Conservation (phyloP, 1,284 basidiomycete genomes). For the Tetrapyrgos nigripes region DNA sequence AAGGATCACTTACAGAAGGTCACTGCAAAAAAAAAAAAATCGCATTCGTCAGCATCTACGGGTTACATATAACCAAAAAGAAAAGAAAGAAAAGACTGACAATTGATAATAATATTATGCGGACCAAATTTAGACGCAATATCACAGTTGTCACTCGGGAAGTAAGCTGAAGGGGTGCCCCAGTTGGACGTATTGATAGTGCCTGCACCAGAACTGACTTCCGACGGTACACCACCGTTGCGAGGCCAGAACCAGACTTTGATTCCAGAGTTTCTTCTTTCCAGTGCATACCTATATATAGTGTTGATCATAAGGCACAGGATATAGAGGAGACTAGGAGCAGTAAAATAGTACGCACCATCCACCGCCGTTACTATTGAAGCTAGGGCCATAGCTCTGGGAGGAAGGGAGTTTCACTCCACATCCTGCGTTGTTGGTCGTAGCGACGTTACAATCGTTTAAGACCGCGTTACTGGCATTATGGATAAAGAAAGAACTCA, state of each 20-base stretch:
- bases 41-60: not conserved
- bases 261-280: conserved; percentile 54
- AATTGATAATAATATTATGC: conserved; percentile 68
- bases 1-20: conserved; percentile 42
- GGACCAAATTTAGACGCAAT: conserved; percentile 57
- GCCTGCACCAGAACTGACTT: conserved; percentile 46
- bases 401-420: conserved; percentile 55
- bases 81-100: conserved; percentile 46
- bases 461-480: conserved; percentile 38
- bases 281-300: conserved; percentile 53
- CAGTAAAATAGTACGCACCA: not conserved
- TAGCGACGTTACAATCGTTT: conserved; percentile 62
- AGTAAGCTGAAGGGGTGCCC: conserved; percentile 62
- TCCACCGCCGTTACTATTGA: conserved; percentile 59
- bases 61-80: not conserved
- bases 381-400: conserved; percentile 62
- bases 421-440: conserved; percentile 67
- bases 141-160: conserved; percentile 59
- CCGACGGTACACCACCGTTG: conserved; percentile 48
- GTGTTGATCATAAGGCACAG: not conserved
- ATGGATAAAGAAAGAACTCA: not conserved
- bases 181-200: conserved; percentile 54
- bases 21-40: conserved; percentile 26
- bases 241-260: conserved; percentile 69
- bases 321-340: not conserved